These are phyloP conservation scores for Jamesozyma lodderae DNA, from an alignment of 805 yeast genomes.

Conservation along the genomic window DNA sequence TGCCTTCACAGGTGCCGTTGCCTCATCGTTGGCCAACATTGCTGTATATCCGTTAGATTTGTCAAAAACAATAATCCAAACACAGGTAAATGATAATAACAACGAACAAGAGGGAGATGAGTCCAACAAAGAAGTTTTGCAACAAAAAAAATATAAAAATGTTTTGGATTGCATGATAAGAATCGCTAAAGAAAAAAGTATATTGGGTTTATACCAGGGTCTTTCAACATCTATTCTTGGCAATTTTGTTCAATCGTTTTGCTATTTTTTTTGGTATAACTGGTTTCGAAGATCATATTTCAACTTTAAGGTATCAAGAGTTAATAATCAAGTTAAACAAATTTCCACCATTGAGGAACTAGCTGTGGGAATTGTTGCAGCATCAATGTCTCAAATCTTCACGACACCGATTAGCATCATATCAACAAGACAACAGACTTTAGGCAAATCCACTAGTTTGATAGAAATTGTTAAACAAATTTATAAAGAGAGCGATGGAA, in stretches of 20 bases:
- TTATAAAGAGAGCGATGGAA: conserved; percentile 44
- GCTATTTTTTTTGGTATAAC: conserved; percentile 84
- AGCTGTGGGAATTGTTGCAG: conserved; percentile 69
- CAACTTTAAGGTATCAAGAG: conserved; percentile 22
- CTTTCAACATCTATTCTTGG: conserved; percentile 57
- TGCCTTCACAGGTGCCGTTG: conserved; percentile 76
- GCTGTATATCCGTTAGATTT: conserved; percentile 75
- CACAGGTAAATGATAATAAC: conserved; percentile 18
- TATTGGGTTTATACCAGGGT: conserved; percentile 66
- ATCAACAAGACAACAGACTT: conserved; percentile 58
- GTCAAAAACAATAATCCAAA: conserved; percentile 67
- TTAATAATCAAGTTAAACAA: conserved; percentile 13
- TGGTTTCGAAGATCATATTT: conserved; percentile 52
- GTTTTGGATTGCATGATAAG: conserved; percentile 54
- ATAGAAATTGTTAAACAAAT: conserved; percentile 33
- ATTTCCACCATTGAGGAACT: conserved; percentile 54
- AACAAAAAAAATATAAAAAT: conserved; percentile 37
- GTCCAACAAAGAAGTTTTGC: background rate
- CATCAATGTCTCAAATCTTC: conserved; percentile 69
- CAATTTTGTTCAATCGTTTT: conserved; percentile 68
- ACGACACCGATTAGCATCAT: conserved; percentile 76
- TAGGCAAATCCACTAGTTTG: conserved; percentile 27
- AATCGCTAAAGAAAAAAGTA: conserved; percentile 50
- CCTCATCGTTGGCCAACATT: conserved; percentile 71
- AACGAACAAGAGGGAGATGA: conserved; percentile 26